Conservation (phyloP, 2,329 filamentous ascomycete species). For the Trichothecium sympodiale region DNA sequence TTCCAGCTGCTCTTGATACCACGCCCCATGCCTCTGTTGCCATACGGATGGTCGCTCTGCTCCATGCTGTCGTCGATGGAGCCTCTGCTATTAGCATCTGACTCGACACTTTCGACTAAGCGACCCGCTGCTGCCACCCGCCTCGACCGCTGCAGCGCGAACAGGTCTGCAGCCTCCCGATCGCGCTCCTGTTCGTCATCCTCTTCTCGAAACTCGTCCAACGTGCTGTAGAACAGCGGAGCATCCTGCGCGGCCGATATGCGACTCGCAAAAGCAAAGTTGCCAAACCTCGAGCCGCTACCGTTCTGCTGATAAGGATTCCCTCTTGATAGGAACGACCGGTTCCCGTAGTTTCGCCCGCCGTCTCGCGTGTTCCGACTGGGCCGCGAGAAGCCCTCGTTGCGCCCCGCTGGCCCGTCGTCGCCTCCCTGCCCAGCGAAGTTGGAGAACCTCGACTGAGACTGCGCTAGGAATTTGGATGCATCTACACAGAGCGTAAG, state of each 20-base stretch:
- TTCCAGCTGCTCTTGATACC: constrained; percentile 58
- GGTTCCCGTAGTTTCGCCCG: constrained; percentile 18
- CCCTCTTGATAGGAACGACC: constrained; percentile 38
- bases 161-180: constrained; percentile 85
- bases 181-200: constrained; percentile 89
- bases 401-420: neutral
- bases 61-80: constrained; percentile 22
- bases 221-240: constrained; percentile 86
- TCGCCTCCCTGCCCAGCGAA: constrained; percentile 39
- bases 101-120: constrained; percentile 75
- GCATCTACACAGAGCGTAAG: constrained; percentile 53
- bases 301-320: constrained; percentile 79
- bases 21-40: constrained; percentile 33
- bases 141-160: constrained; percentile 80
- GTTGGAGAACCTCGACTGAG: constrained; percentile 75
- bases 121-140: constrained; percentile 78
- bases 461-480: constrained; percentile 91
- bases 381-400: constrained; percentile 23
- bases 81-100: constrained; percentile 41
- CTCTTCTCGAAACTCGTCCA: constrained; percentile 84
- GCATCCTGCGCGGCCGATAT: constrained; percentile 64
- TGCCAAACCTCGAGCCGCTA: constrained; percentile 60
- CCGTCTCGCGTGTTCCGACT: constrained; percentile 19
- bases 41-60: constrained; percentile 22
- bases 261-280: constrained; percentile 62